phyloP scores from a whole-genome alignment of 2,329 filamentous ascomycete species.

The Phoma sp. region DNA sequence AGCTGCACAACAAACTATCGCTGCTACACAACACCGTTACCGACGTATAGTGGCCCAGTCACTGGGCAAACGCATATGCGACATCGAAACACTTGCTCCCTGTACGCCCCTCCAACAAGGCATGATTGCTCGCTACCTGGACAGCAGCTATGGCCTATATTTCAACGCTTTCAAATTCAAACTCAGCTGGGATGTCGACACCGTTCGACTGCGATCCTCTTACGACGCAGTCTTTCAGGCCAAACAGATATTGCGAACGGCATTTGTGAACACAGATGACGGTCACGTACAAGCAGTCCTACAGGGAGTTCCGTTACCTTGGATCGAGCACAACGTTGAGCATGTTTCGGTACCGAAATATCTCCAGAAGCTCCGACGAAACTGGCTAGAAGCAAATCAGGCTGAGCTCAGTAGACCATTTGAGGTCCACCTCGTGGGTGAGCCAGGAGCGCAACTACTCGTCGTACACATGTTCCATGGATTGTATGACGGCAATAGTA shows the following conservation, averaged over 20 bases:
- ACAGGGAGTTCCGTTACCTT: conserved; percentile 44
- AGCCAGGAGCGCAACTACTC: conserved; percentile 51
- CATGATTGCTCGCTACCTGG: conserved; percentile 75
- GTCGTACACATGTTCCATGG: conserved; percentile 80
- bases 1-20: conserved; percentile 65
- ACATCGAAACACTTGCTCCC: conserved; percentile 77
- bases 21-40: conserved; percentile 69
- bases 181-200: conserved; percentile 56
- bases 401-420: conserved; percentile 59
- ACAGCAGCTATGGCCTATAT: conserved; percentile 66
- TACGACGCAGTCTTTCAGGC: conserved; percentile 62
- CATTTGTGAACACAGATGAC: conserved; percentile 74
- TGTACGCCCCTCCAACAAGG: conserved; percentile 88
- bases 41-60: conserved; percentile 58
- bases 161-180: conserved; percentile 76
- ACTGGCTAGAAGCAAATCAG: conserved; percentile 46
- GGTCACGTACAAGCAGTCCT: conserved; percentile 78
- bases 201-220: conserved; percentile 58
- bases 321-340: conserved; percentile 26
- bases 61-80: conserved; percentile 57
- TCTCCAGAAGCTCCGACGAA: not conserved
- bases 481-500: conserved; percentile 83
- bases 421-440: conserved; percentile 55
- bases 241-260: conserved; percentile 73
- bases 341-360: conserved; percentile 26